Conservation (phyloP, 345 rosid genomes). For the Syzygium aqueum region DNA sequence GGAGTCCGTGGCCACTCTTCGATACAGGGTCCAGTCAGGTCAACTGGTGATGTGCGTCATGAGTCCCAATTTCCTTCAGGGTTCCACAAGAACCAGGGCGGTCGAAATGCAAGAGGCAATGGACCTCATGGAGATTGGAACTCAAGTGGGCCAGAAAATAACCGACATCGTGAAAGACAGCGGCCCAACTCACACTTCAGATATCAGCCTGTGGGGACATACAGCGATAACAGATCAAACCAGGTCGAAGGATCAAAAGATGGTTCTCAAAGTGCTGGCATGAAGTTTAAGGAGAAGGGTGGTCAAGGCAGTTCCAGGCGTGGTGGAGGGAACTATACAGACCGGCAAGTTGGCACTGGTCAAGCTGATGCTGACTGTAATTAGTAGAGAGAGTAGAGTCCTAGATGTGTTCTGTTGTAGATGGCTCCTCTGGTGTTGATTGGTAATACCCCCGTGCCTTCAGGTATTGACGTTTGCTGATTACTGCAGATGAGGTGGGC, state of each 20-base stretch:
- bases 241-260: slow-evolving; percentile 42
- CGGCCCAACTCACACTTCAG: slow-evolving; percentile 58
- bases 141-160: slow-evolving; percentile 41
- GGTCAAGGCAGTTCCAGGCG: slow-evolving; percentile 49
- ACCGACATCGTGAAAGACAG: slow-evolving; percentile 48
- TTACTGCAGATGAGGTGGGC: neutral
- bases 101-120: slow-evolving; percentile 49
- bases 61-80: slow-evolving; percentile 37
- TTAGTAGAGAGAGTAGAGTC: slow-evolving; percentile 8
- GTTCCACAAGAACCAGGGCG: slow-evolving; percentile 37
- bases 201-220: slow-evolving; percentile 72
- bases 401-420: neutral
- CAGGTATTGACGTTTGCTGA: slow-evolving; percentile 5
- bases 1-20: slow-evolving; percentile 29
- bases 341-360: slow-evolving; percentile 36
- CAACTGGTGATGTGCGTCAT: slow-evolving; percentile 25
- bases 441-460: neutral
- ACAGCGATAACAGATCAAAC: slow-evolving; percentile 19
- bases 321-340: slow-evolving; percentile 40
- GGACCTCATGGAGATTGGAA: slow-evolving; percentile 70
- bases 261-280: slow-evolving; percentile 33
- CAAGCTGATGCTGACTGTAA: slow-evolving; percentile 28
- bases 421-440: neutral
- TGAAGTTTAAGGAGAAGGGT: slow-evolving; percentile 63
- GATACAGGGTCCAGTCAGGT: slow-evolving; percentile 21